A percentile compares a stretch with the other conserved stretches of the same genome.
Evolutionary conservation across 352 stramenopile genomes (phyloP).

Genomic region (Phytophthora sp.): DNA sequence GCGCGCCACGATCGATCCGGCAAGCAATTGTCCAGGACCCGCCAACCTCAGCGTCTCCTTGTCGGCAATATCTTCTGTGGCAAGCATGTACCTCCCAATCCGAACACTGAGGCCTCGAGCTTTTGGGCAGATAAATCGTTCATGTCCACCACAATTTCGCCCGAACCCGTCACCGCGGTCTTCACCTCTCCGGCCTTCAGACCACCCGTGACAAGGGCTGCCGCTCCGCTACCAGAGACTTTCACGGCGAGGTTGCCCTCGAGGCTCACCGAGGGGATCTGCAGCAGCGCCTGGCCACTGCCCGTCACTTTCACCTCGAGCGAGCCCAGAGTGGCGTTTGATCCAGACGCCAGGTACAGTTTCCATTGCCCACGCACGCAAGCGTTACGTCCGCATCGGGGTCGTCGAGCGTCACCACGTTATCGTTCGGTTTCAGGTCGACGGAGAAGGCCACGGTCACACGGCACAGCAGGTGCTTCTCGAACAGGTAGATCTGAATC

Average conservation of each 20-base stretch:
- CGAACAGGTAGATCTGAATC: constrained; percentile 59
- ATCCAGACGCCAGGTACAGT: constrained; percentile 48
- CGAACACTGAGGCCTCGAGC: constrained; percentile 53
- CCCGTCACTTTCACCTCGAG: constrained; percentile 48
- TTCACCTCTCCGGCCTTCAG: constrained; percentile 37
- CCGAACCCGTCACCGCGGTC: constrained; percentile 39
- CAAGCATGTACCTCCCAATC: constrained; percentile 49
- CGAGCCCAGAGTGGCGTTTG: constrained; percentile 36
- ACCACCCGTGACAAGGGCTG: constrained; percentile 39
- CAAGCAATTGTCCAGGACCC: constrained; percentile 52
- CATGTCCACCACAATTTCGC: constrained; percentile 45
- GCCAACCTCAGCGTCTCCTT: constrained; percentile 59
- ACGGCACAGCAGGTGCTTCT: constrained; percentile 49
- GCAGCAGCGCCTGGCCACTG: constrained; percentile 37
- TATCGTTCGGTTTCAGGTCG: constrained; percentile 47
- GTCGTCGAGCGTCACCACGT: constrained; percentile 49
- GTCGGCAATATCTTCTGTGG: constrained; percentile 42
- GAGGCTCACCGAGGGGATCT: constrained; percentile 35
- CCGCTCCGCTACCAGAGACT: constrained; percentile 45
- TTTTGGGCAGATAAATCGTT: constrained; percentile 39
- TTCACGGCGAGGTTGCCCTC: constrained; percentile 41
- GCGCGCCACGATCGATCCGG: constrained; percentile 51
- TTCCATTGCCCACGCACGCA: constrained; percentile 40
- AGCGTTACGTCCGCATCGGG: constrained; percentile 52
- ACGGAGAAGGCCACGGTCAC: constrained; percentile 46